Percentiles rank a stretch among this genome's conserved stretches.
phyloP scores from a whole-genome alignment of 2,329 filamentous ascomycete species.

The Magnaporthiopsis incrustans region DNA sequence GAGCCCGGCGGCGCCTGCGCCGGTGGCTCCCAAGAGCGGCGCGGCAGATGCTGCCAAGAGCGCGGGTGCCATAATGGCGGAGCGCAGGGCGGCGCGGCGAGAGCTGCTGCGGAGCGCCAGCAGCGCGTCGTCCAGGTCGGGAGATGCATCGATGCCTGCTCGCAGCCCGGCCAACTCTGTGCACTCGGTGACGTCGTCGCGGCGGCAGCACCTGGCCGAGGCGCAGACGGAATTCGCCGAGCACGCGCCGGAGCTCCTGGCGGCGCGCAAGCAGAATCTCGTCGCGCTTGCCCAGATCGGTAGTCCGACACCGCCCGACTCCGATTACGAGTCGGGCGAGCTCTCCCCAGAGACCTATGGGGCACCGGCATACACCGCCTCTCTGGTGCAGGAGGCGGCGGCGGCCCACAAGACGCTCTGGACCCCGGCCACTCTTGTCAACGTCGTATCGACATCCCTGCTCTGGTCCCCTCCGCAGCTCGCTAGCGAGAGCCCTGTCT shows the following conservation, averaged over 20 bases:
- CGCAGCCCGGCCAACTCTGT: conserved; percentile 2
- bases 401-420: conserved; percentile 17
- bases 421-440: conserved; percentile 13
- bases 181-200: conserved; percentile 28
- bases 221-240: conserved; percentile 37
- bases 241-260: conserved; percentile 28
- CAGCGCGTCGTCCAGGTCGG: conserved; percentile 14
- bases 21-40: neutral
- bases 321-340: conserved; percentile 22
- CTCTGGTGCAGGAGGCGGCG: conserved; percentile 2
- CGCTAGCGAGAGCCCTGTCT: conserved; percentile 1
- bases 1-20: neutral
- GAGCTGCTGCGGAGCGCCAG: conserved; percentile 27
- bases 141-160: conserved; percentile 20
- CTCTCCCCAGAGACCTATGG: neutral
- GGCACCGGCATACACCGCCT: conserved; percentile 5
- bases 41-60: neutral
- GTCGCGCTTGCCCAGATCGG: conserved; percentile 32
- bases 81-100: conserved; percentile 30
- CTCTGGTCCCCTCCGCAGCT: conserved; percentile 19
- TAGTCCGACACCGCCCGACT: conserved; percentile 48
- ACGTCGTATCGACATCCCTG: conserved; percentile 10
- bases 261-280: conserved; percentile 31
- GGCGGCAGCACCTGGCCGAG: conserved; percentile 37
- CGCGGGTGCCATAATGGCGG: conserved; percentile 16